A percentile compares a stretch with the other conserved stretches of the same genome.
These are phyloP conservation scores for Paracoccidioides lutzii DNA, from an alignment of 2,329 filamentous ascomycete species.

Conservation along the genomic window DNA sequence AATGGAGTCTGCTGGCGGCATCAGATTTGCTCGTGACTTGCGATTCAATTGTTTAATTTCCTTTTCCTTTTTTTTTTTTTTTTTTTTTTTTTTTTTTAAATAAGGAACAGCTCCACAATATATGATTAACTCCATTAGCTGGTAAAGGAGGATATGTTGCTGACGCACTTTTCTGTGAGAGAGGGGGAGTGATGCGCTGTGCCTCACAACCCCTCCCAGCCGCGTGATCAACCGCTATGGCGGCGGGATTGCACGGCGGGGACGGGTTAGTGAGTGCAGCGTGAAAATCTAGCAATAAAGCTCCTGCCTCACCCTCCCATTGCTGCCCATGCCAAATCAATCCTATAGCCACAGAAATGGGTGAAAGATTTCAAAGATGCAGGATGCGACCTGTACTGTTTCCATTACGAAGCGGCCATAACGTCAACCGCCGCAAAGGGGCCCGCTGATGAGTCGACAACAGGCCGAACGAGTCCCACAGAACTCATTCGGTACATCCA, in stretches of 20 bases:
- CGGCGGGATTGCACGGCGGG: no score
- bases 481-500: slow-evolving; percentile 88
- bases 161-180: neutral
- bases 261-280: neutral
- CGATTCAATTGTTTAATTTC: neutral
- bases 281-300: neutral
- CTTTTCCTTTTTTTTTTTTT: neutral
- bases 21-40: neutral
- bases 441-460: slow-evolving; percentile 55
- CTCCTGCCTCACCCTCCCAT: neutral
- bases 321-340: neutral
- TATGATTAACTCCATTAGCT: neutral
- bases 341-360: slow-evolving; percentile 80
- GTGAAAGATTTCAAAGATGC: slow-evolving; percentile 88
- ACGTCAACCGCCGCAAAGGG: slow-evolving; percentile 68
- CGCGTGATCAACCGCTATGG: neutral
- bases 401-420: slow-evolving; percentile 95
- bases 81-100: neutral
- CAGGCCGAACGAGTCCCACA: slow-evolving; percentile 60
- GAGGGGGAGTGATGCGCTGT: neutral
- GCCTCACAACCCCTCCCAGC: neutral
- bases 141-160: neutral
- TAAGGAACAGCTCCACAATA: neutral
- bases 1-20: neutral
- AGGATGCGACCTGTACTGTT: slow-evolving; percentile 97